Conservation (phyloP, 2,329 filamentous ascomycete species). For the Fusarium staphyleae region DNA sequence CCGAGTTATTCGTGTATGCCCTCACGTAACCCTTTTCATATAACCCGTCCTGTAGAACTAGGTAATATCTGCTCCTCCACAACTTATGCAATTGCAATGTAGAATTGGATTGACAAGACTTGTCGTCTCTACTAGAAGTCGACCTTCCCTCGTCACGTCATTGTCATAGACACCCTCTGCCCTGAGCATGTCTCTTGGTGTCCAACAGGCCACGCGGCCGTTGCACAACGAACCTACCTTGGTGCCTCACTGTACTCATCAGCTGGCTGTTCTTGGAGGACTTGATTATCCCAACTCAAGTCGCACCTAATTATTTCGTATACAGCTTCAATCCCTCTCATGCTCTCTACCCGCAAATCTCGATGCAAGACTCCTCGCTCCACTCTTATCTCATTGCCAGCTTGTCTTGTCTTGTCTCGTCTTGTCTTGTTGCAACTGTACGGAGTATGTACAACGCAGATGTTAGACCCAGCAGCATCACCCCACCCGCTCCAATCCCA, state of each 20-base stretch:
- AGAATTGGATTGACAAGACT: too few relatives aligned
- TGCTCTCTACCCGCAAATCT: constrained; percentile 1
- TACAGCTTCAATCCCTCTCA: not conserved
- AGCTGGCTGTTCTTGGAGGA: not conserved
- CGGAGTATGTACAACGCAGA: too few relatives aligned
- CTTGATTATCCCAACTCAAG: constrained; percentile 3
- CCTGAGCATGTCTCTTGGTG: constrained; percentile 17
- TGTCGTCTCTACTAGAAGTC: not conserved
- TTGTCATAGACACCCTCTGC: constrained; percentile 22
- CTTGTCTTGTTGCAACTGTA: too few relatives aligned
- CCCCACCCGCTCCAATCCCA: constrained; percentile 3
- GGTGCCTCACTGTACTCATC: not conserved
- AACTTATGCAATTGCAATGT: too few relatives aligned
- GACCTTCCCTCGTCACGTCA: constrained; percentile 10
- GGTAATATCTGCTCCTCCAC: too few relatives aligned
- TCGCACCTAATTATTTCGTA: constrained; percentile 5
- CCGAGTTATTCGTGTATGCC: constrained; percentile 3
- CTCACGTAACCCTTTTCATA: not conserved
- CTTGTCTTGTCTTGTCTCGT: too few relatives aligned
- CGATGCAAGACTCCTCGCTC: not conserved
- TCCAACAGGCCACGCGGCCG: constrained; percentile 16
- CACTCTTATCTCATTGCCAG: not conserved
- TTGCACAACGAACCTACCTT: constrained; percentile 4
- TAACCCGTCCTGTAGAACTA: not conserved
- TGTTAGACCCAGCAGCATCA: too few relatives aligned